These are phyloP conservation scores for Hansenula anomala DNA, from an alignment of 1,139 yeast genomes.

Conservation along the genomic window DNA sequence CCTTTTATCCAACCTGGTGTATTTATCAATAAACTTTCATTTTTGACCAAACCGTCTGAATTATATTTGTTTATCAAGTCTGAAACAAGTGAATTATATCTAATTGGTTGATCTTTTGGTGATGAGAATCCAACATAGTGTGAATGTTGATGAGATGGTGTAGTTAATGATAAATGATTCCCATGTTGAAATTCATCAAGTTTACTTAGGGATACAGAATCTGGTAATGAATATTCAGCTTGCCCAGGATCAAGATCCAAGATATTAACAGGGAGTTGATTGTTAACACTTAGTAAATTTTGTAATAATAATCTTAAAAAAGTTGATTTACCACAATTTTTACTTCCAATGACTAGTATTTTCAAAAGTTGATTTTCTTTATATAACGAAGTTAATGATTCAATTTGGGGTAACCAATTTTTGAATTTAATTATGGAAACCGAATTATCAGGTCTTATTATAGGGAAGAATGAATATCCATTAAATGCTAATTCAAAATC, in stretches of 20 bases:
- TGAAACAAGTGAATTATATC: slow-evolving; percentile 44
- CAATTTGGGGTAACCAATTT: slow-evolving; percentile 24
- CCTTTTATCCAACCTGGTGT: slow-evolving; percentile 97
- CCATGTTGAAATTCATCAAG: slow-evolving; percentile 16
- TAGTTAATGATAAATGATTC: slow-evolving; percentile 17
- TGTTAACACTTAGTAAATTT: slow-evolving; percentile 22
- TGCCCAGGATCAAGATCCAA: slow-evolving; percentile 92
- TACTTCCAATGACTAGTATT: slow-evolving; percentile 53
- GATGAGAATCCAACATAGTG: slow-evolving; percentile 66
- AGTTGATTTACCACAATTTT: slow-evolving; percentile 84
- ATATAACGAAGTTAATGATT: slow-evolving; percentile 16
- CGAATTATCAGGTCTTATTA: slow-evolving; percentile 28
- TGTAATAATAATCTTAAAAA: slow-evolving; percentile 55
- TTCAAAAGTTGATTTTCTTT: slow-evolving; percentile 21
- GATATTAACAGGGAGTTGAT: slow-evolving; percentile 31
- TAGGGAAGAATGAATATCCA: slow-evolving; percentile 33
- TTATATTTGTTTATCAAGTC: slow-evolving; percentile 37
- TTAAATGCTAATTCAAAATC: slow-evolving; percentile 22
- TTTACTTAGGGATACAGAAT: slow-evolving; percentile 34
- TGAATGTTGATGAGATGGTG: slow-evolving; percentile 23
- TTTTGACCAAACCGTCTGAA: slow-evolving; percentile 18
- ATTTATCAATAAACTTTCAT: slow-evolving; percentile 50
- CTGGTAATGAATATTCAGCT: slow-evolving; percentile 74
- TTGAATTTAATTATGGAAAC: slow-evolving; percentile 24
- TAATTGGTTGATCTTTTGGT: slow-evolving; percentile 65